These are phyloP conservation scores for Fusarium sp. DNA, from an alignment of 2,329 filamentous ascomycete genomes.

Conservation along the genomic window DNA sequence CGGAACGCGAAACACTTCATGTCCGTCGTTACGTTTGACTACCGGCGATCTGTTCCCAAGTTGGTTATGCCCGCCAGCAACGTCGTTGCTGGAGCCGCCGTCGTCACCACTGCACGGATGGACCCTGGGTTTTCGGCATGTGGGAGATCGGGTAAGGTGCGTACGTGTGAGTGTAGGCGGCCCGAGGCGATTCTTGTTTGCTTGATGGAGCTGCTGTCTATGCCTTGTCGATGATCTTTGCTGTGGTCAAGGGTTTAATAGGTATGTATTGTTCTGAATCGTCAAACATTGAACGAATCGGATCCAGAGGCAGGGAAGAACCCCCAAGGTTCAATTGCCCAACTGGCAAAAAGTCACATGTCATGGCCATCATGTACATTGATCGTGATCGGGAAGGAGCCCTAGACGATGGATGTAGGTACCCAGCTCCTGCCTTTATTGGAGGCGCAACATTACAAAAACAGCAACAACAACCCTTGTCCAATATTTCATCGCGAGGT, in stretches of 20 bases:
- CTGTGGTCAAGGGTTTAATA: not conserved
- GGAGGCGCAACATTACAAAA: not conserved
- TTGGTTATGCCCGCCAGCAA: conserved; percentile 2
- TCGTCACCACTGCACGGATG: conserved; percentile 14
- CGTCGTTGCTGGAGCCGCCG: conserved; percentile 9
- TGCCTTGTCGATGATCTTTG: not conserved
- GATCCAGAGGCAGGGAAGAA: not conserved
- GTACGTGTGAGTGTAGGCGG: not conserved
- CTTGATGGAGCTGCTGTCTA: not conserved
- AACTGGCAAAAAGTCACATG: conserved; percentile 3
- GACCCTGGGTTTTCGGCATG: conserved; percentile 25
- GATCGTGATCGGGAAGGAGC: not conserved
- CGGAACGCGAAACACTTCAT: conserved; percentile 25
- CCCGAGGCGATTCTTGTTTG: not conserved
- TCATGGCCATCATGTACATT: not conserved
- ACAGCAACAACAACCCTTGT: not conserved
- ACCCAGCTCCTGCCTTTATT: conserved; percentile 1
- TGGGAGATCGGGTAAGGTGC: not conserved
- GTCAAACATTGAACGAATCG: not conserved
- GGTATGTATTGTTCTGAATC: not conserved
- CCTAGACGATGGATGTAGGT: not conserved
- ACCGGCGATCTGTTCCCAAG: conserved; percentile 22
- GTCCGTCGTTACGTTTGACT: conserved; percentile 31
- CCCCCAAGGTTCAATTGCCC: not conserved
- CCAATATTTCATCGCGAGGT: not conserved